Evolutionary conservation across 495 filamentous ascomycete species (phyloP).

Genomic region (Aspergillus mulundensis): DNA sequence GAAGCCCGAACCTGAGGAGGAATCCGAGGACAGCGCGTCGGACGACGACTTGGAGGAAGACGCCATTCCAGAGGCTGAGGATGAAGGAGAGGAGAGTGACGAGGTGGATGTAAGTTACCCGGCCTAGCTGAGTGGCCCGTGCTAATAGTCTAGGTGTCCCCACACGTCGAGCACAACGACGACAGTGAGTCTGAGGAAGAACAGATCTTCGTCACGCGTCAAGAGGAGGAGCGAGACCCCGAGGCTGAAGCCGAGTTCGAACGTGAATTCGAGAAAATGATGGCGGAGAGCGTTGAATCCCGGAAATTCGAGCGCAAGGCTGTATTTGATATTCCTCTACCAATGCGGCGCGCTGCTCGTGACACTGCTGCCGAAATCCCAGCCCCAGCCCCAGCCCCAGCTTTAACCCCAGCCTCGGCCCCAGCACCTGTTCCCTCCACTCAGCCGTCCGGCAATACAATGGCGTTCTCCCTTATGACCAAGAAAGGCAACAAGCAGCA

Average conservation of each 20-base stretch:
- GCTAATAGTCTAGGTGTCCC: conserved; percentile 43
- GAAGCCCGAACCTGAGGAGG: conserved; percentile 66
- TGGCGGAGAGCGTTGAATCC: conserved; percentile 93
- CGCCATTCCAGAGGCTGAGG: conserved; percentile 51
- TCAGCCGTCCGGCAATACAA: conserved; percentile 53
- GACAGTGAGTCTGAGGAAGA: conserved; percentile 68
- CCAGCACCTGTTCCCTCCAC: neutral
- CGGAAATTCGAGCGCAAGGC: conserved; percentile 91
- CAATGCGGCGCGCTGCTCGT: conserved; percentile 72
- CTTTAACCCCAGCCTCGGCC: neutral
- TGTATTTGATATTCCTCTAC: conserved; percentile 88
- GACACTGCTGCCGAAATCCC: conserved; percentile 47
- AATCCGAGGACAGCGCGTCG: conserved; percentile 55
- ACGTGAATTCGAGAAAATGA: conserved; percentile 96
- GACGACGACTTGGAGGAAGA: conserved; percentile 61
- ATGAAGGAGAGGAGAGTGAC: conserved; percentile 55
- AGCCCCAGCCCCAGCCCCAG: conserved; percentile 25
- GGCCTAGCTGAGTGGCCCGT: neutral
- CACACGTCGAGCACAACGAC: conserved; percentile 38
- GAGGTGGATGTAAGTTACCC: conserved; percentile 47
- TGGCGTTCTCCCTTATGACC: conserved; percentile 94
- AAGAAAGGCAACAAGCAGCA: conserved; percentile 96
- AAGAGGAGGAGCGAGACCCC: conserved; percentile 87
- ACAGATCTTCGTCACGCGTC: conserved; percentile 81
- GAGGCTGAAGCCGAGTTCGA: conserved; percentile 97